Evolutionary conservation across 2,329 filamentous ascomycete genomes (phyloP).

Genomic region (Nannizzia gypsea): DNA sequence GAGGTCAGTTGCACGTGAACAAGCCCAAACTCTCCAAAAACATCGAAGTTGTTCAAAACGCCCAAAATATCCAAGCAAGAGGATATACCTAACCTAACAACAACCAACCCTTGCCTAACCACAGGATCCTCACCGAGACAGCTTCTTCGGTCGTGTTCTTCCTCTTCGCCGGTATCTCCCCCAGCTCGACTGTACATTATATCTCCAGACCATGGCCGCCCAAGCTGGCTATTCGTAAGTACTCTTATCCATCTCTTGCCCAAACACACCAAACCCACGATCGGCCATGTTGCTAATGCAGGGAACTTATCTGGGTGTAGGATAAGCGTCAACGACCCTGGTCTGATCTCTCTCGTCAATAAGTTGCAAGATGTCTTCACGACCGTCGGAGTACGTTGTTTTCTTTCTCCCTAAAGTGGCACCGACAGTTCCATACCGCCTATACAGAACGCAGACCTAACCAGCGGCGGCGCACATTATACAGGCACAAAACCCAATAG

Average conservation of each 20-base stretch:
- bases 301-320: conserved; percentile 29
- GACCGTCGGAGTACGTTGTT: conserved; percentile 65
- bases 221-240: conserved; percentile 37
- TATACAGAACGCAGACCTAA: not conserved
- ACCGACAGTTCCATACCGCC: not conserved
- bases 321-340: conserved; percentile 61
- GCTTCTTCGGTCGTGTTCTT: not conserved
- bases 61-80: not conserved
- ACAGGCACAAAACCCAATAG: conserved; percentile 95
- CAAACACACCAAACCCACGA: not conserved
- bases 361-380: conserved; percentile 99
- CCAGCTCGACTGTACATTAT: conserved; percentile 1
- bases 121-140: not conserved
- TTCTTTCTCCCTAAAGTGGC: not conserved
- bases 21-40: not conserved
- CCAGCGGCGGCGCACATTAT: conserved; percentile 20
- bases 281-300: conserved; percentile 1
- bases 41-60: not conserved
- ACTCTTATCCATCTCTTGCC: conserved; percentile 13
- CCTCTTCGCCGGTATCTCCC: not conserved
- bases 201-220: conserved; percentile 34
- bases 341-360: conserved; percentile 76
- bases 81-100: not conserved
- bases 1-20: conserved; percentile 4
- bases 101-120: too few relatives aligned